Conservation (phyloP, 805 yeast genomes). For the Cyberlindnera meyerae region DNA sequence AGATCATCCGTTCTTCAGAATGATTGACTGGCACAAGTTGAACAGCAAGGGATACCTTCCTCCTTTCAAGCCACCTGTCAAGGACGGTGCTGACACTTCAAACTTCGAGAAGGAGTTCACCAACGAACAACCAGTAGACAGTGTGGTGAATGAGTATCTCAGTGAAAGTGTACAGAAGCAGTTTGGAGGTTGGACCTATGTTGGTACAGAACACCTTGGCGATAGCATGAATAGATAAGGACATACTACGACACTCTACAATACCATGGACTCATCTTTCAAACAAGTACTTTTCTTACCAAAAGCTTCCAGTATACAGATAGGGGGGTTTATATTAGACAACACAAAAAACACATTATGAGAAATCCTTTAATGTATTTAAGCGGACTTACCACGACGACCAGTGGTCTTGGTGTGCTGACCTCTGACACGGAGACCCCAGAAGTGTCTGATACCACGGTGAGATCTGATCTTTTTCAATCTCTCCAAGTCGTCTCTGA, state of each 20-base stretch:
- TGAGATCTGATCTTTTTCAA: constrained; percentile 99
- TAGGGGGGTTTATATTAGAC: constrained; percentile 8
- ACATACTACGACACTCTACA: too few species aligned
- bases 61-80: constrained; percentile 91
- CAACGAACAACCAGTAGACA: constrained; percentile 86
- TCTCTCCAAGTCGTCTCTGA: constrained; percentile 99
- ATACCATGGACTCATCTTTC: too few species aligned
- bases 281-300: too few species aligned
- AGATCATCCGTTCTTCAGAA: constrained; percentile 78
- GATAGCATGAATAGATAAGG: constrained; percentile 17
- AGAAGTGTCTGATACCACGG: constrained; percentile 99
- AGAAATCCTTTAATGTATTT: constrained; percentile 5
- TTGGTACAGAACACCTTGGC: constrained; percentile 53
- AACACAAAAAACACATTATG: constrained; percentile 7
- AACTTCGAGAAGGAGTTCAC: constrained; percentile 93
- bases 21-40: constrained; percentile 85
- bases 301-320: constrained; percentile 17
- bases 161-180: constrained; percentile 96
- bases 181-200: constrained; percentile 98
- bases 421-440: constrained; percentile 99
- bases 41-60: constrained; percentile 86
- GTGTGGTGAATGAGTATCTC: constrained; percentile 87
- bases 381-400: constrained; percentile 65
- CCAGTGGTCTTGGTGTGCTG: constrained; percentile 99
- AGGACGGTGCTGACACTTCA: constrained; percentile 80